Evolutionary conservation across 257 asterid genomes (phyloP).

Genomic region (Phtheirospermum japonicum): DNA sequence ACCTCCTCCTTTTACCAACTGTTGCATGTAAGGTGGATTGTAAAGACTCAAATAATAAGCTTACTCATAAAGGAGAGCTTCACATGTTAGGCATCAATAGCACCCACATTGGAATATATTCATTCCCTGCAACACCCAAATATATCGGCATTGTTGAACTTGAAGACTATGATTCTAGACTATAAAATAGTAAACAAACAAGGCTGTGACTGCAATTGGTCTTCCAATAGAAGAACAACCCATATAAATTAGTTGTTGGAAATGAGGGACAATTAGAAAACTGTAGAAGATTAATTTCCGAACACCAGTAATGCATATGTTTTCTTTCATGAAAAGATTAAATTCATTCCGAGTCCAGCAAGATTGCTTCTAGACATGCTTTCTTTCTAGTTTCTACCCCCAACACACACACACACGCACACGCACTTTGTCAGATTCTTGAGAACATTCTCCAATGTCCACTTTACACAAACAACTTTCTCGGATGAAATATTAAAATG

Average conservation of each 20-base stretch:
- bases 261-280: slow-evolving; percentile 18
- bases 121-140: slow-evolving; percentile 83
- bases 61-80: slow-evolving; percentile 70
- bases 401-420: background rate
- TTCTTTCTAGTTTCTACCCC: background rate
- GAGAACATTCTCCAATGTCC: background rate
- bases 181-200: slow-evolving; percentile 28
- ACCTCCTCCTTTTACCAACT: too few species aligned
- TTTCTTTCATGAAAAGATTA: too few species aligned
- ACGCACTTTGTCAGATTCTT: background rate
- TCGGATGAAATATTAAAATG: background rate
- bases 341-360: too few species aligned
- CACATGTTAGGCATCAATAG: slow-evolving; percentile 67
- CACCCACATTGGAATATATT: slow-evolving; percentile 52
- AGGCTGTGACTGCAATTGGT: slow-evolving; percentile 18
- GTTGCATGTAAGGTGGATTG: too few species aligned
- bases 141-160: slow-evolving; percentile 70
- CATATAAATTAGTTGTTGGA: slow-evolving; percentile 15
- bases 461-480: background rate
- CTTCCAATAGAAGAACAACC: slow-evolving; percentile 20
- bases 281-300: slow-evolving; percentile 11
- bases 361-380: too few species aligned
- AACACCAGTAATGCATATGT: background rate
- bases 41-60: slow-evolving; percentile 62
- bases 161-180: slow-evolving; percentile 41